Evolutionary conservation across 148 eudicot species (phyloP).

Genomic region (Beta vulgaris): DNA sequence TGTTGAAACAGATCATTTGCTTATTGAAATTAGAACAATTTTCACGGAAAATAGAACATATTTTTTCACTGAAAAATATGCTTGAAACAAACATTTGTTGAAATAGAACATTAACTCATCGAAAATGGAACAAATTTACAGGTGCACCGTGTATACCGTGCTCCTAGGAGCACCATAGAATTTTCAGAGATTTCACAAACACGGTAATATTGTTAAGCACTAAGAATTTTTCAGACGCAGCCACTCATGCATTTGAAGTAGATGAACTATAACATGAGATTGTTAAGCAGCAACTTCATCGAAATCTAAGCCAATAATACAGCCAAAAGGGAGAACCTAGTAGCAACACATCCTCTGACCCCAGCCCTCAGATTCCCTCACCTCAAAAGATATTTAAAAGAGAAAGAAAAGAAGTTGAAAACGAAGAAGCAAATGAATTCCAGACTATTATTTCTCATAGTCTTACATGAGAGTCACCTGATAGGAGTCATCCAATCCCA

Average conservation of each 20-base stretch:
- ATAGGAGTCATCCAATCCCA: slow-evolving; percentile 99
- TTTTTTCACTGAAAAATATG: too few species aligned
- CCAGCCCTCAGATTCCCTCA: background rate
- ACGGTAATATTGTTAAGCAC: too few species aligned
- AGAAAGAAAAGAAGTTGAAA: background rate
- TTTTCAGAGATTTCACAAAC: too few species aligned
- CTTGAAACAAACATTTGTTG: too few species aligned
- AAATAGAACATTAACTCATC: too few species aligned
- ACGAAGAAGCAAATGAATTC: background rate
- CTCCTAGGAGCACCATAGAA: too few species aligned
- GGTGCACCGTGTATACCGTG: too few species aligned
- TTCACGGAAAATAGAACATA: too few species aligned
- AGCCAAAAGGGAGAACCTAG: background rate
- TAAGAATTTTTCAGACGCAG: too few species aligned
- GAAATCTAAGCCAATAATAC: background rate
- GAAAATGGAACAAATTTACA: too few species aligned
- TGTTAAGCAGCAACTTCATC: background rate
- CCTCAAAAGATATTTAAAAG: background rate
- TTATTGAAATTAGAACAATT: too few species aligned
- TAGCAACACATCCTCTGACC: background rate
- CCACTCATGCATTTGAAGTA: background rate
- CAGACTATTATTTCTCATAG: background rate
- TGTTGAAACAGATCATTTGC: too few species aligned
- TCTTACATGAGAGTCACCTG: slow-evolving; percentile 51
- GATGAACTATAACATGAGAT: background rate